A percentile compares a stretch with the other conserved stretches of the same genome.
Evolutionary conservation across 768 basidiomycete genomes (phyloP).

Genomic region (Gloeophyllum trabeum): DNA sequence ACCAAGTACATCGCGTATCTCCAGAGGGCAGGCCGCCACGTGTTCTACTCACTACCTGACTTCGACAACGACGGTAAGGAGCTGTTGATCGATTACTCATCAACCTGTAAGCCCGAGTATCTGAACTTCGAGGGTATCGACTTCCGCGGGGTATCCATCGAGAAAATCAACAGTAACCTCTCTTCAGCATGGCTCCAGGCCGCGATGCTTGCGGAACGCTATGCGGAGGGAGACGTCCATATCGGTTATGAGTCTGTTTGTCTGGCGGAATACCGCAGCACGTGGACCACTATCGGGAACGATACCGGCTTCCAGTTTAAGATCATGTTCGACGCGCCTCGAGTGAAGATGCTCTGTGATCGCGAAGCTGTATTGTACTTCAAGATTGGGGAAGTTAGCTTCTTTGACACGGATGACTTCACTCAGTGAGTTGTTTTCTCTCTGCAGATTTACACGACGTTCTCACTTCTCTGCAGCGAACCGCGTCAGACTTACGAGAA

Average conservation of each 20-base stretch:
- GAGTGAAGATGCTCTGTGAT: constrained; percentile 5
- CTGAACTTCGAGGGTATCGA: not conserved
- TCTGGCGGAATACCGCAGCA: constrained; percentile 10
- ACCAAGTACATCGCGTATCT: constrained; percentile 9
- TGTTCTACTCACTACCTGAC: constrained; percentile 10
- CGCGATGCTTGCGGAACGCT: not conserved
- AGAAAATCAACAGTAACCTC: not conserved
- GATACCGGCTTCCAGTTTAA: constrained; percentile 9
- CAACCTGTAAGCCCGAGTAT: not conserved
- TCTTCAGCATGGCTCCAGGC: not conserved
- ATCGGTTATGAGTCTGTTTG: not conserved
- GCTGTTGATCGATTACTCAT: constrained; percentile 9
- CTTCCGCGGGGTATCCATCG: not conserved
- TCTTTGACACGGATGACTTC: not conserved
- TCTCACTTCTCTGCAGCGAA: not conserved
- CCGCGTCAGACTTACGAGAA: constrained; percentile 1
- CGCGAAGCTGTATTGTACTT: constrained; percentile 7
- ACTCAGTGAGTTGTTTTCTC: not conserved
- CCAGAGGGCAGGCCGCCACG: constrained; percentile 8
- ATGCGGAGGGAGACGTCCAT: not conserved
- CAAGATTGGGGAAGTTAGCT: not conserved
- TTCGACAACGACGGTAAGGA: constrained; percentile 9
- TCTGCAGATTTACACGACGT: not conserved
- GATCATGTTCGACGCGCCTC: constrained; percentile 11
- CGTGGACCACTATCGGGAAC: constrained; percentile 4